A percentile compares a stretch with the other conserved stretches of the same genome.
These are phyloP conservation scores for Daldinia vernicosa DNA, from an alignment of 495 filamentous ascomycete species.

Conservation along the genomic window DNA sequence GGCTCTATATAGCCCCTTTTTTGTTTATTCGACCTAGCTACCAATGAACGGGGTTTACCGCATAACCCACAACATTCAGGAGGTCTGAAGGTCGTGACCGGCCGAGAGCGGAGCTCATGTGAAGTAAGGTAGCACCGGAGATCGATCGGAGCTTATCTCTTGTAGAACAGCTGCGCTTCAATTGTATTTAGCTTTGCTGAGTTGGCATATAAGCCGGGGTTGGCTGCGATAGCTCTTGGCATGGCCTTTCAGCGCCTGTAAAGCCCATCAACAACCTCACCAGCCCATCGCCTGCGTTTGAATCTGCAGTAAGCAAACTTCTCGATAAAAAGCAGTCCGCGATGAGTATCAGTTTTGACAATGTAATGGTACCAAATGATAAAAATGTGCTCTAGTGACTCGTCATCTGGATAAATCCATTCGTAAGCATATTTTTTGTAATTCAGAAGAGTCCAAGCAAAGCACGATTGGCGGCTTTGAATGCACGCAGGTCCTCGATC, in stretches of 20 bases:
- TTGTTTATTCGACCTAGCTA: slow-evolving; percentile 26
- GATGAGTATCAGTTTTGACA: slow-evolving; percentile 7
- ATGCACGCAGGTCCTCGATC: slow-evolving; percentile 6
- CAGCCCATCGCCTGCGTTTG: slow-evolving; percentile 15
- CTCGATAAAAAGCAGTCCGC: slow-evolving; percentile 2
- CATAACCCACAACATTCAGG: slow-evolving; percentile 15
- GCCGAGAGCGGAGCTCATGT: slow-evolving; percentile 39
- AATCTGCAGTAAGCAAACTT: slow-evolving; percentile 19
- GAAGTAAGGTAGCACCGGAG: slow-evolving; percentile 37
- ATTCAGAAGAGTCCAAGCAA: slow-evolving; percentile 5
- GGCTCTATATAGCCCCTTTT: slow-evolving; percentile 38
- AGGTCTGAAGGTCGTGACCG: slow-evolving; percentile 25
- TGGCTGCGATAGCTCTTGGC: slow-evolving; percentile 37
- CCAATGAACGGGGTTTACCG: slow-evolving; percentile 29
- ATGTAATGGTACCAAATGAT: slow-evolving; percentile 27
- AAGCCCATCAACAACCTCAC: slow-evolving; percentile 27
- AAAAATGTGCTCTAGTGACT: slow-evolving; percentile 16
- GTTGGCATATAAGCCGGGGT: slow-evolving; percentile 36
- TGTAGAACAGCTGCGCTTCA: slow-evolving; percentile 15
- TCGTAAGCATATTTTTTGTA: slow-evolving; percentile 23
- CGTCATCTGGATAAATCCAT: slow-evolving; percentile 11
- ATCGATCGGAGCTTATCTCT: slow-evolving; percentile 41
- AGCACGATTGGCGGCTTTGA: slow-evolving; percentile 4
- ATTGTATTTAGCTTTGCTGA: slow-evolving; percentile 29
- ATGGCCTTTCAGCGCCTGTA: slow-evolving; percentile 19